These are phyloP conservation scores for Trichothecium roseum DNA, from an alignment of 2,329 filamentous ascomycete species.

Conservation along the genomic window DNA sequence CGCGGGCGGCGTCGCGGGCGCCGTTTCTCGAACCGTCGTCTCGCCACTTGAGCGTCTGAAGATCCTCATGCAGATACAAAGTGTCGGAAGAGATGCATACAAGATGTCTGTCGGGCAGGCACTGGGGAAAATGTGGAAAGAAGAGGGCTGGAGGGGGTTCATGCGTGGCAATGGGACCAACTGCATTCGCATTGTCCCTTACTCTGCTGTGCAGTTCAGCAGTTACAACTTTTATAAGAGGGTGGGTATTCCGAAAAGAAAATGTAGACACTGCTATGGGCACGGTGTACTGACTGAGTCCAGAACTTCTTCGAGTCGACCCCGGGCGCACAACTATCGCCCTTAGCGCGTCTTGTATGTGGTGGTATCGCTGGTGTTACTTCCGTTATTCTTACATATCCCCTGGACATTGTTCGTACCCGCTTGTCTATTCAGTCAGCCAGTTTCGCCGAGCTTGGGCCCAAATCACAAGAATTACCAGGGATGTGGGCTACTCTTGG, in stretches of 20 bases:
- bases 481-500: conserved; percentile 85
- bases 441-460: conserved; percentile 73
- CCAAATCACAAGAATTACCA: conserved; percentile 57
- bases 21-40: conserved; percentile 94
- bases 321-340: conserved; percentile 62
- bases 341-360: conserved; percentile 71
- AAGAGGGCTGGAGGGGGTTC: conserved; percentile 94
- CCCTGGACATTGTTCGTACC: conserved; percentile 93
- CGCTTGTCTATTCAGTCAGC: conserved; percentile 94
- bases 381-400: conserved; percentile 90
- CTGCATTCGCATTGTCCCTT: conserved; percentile 95
- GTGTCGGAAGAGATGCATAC: conserved; percentile 81
- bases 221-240: conserved; percentile 96
- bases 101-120: conserved; percentile 85
- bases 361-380: conserved; percentile 90
- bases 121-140: conserved; percentile 87
- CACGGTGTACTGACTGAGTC: conserved; percentile 4
- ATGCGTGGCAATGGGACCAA: conserved; percentile 98
- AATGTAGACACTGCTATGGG: neutral
- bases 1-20: conserved; percentile 86
- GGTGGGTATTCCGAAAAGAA: no score
- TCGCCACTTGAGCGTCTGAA: conserved; percentile 93
- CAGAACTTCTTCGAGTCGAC: conserved; percentile 66
- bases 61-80: conserved; percentile 96
- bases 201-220: conserved; percentile 96